phyloP scores from a whole-genome alignment of 768 basidiomycete species.

The Rubroboletus satanas region DNA sequence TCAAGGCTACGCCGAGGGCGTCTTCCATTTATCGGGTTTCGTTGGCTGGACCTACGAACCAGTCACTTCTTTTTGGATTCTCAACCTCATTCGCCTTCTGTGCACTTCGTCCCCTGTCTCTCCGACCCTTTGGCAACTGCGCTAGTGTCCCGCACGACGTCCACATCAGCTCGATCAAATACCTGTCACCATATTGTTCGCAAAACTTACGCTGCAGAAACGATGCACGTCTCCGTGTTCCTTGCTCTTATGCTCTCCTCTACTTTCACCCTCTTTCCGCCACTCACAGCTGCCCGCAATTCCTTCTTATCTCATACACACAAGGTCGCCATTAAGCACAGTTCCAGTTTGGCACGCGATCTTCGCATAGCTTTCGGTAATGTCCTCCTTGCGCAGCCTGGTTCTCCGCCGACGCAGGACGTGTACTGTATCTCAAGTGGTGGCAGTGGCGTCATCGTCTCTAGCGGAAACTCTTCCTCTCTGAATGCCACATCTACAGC shows the following conservation, averaged over 20 bases:
- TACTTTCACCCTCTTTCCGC: constrained; percentile 24
- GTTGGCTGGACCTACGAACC: constrained; percentile 22
- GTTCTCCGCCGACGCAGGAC: constrained; percentile 24
- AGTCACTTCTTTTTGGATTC: constrained; percentile 12
- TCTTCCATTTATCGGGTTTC: constrained; percentile 16
- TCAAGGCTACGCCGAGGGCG: constrained; percentile 15
- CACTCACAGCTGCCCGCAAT: constrained; percentile 20
- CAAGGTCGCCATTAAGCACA: constrained; percentile 52
- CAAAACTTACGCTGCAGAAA: constrained; percentile 4
- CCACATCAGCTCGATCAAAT: background rate
- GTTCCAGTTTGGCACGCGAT: constrained; percentile 61
- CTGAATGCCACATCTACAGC: constrained; percentile 24
- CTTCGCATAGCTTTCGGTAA: constrained; percentile 61
- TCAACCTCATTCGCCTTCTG: constrained; percentile 3
- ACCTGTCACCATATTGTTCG: background rate
- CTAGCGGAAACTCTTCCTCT: constrained; percentile 18
- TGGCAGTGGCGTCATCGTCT: constrained; percentile 21
- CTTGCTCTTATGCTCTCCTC: constrained; percentile 32
- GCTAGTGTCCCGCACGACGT: background rate
- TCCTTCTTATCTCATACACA: constrained; percentile 46
- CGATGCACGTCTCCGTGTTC: constrained; percentile 28
- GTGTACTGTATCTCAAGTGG: constrained; percentile 35
- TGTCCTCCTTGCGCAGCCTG: constrained; percentile 44
- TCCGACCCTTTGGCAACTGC: background rate
- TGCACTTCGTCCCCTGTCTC: background rate